Conservation (phyloP, 2,329 filamentous ascomycete genomes). For the Colletotrichum limetticola region DNA sequence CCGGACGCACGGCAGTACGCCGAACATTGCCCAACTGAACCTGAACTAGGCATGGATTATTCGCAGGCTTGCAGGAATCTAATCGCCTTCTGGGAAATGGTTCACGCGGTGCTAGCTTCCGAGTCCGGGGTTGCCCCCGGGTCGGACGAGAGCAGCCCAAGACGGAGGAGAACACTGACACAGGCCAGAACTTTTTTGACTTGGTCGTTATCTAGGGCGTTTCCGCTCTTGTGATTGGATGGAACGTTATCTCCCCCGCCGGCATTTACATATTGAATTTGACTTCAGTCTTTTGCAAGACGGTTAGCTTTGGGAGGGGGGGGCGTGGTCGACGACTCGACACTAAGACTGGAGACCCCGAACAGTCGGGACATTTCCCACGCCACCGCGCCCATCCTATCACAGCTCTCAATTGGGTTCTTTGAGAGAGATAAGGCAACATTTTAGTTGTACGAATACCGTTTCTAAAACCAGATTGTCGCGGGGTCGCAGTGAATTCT, state of each 20-base stretch:
- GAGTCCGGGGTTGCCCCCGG: constrained; percentile 30
- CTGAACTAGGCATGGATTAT: not conserved
- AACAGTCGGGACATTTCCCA: not conserved
- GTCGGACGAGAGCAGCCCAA: not conserved
- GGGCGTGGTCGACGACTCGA: not conserved
- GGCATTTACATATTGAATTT: constrained; percentile 31
- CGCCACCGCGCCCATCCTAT: not conserved
- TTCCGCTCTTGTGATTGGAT: constrained; percentile 6
- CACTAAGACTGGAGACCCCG: not conserved
- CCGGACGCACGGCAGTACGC: not conserved
- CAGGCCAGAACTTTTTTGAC: not conserved
- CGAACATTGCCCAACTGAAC: not conserved
- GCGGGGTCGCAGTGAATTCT: constrained; percentile 4
- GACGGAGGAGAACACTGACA: not conserved
- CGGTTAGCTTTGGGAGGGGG: not conserved
- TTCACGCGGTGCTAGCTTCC: constrained; percentile 17
- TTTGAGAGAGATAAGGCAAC: constrained; percentile 12
- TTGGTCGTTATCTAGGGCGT: constrained; percentile 16
- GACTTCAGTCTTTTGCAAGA: not conserved
- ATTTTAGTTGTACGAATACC: constrained; percentile 23
- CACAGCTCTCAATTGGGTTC: not conserved
- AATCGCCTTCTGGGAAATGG: constrained; percentile 5
- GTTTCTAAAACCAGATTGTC: constrained; percentile 32
- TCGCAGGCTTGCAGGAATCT: not conserved
- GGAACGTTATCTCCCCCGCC: constrained; percentile 28